Conservation (phyloP, 2,329 filamentous ascomycete genomes). For the Albophoma yamanashiensis region DNA sequence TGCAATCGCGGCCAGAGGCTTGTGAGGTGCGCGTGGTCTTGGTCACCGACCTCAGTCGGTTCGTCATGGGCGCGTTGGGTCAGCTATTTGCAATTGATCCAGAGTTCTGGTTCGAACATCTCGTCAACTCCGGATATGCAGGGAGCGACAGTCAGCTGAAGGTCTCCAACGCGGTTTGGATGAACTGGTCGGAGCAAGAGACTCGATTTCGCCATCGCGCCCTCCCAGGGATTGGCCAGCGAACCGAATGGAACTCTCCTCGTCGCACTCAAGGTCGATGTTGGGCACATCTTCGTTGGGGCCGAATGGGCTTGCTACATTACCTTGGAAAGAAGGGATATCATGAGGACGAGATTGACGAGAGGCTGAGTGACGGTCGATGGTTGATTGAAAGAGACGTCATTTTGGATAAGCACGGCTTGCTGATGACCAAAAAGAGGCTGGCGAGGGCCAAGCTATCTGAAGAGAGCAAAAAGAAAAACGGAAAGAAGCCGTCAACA, state of each 20-base stretch:
- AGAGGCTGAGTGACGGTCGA: slow-evolving; percentile 10
- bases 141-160: slow-evolving; percentile 16
- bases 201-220: slow-evolving; percentile 13
- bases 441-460: slow-evolving; percentile 2
- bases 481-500: background rate
- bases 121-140: slow-evolving; percentile 14
- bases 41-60: slow-evolving; percentile 18
- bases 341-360: slow-evolving; percentile 13
- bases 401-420: slow-evolving; percentile 9
- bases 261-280: slow-evolving; percentile 5
- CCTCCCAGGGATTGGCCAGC: slow-evolving; percentile 10
- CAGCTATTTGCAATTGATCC: slow-evolving; percentile 16
- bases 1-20: slow-evolving; percentile 7
- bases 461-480: slow-evolving; percentile 3
- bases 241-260: slow-evolving; percentile 12
- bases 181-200: slow-evolving; percentile 17
- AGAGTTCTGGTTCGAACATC: slow-evolving; percentile 19
- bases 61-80: slow-evolving; percentile 16
- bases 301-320: slow-evolving; percentile 10
- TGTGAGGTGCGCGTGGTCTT: slow-evolving; percentile 12
- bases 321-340: slow-evolving; percentile 14
- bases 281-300: slow-evolving; percentile 13
- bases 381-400: slow-evolving; percentile 13
- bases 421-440: slow-evolving; percentile 10
- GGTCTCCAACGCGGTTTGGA: slow-evolving; percentile 16